These are phyloP conservation scores for Clathrospora elynae DNA, from an alignment of 2,329 filamentous ascomycete genomes.

Conservation along the genomic window DNA sequence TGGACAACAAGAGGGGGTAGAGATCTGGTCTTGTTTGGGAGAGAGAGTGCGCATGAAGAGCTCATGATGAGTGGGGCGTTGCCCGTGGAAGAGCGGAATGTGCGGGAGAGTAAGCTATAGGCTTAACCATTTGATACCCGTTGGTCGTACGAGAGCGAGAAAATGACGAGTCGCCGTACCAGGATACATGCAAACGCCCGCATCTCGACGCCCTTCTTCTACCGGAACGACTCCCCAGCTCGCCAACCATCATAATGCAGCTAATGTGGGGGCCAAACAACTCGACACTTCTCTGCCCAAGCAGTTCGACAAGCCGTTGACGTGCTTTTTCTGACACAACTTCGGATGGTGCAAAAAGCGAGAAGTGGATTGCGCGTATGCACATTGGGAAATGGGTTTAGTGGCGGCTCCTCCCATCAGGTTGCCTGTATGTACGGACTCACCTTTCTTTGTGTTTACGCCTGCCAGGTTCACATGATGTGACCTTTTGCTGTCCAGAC, in stretches of 20 bases:
- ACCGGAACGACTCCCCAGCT: background rate
- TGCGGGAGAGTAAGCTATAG: conserved; percentile 57
- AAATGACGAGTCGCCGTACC: background rate
- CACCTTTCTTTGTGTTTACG: too few species aligned
- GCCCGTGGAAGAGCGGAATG: conserved; percentile 31
- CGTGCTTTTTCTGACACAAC: conserved; percentile 15
- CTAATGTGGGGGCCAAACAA: background rate
- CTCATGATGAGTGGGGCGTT: conserved; percentile 63
- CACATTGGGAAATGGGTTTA: conserved; percentile 7
- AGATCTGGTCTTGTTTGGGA: conserved; percentile 61
- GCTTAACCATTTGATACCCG: conserved; percentile 13
- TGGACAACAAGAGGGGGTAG: conserved; percentile 73
- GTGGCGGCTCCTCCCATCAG: background rate
- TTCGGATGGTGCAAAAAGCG: conserved; percentile 8
- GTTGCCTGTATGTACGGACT: background rate
- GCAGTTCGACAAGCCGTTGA: conserved; percentile 2
- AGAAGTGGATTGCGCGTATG: conserved; percentile 11
- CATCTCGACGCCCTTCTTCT: background rate
- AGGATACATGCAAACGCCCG: too few species aligned
- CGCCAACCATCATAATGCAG: too few species aligned
- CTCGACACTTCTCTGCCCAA: background rate
- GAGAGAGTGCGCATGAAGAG: conserved; percentile 55
- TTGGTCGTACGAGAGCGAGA: background rate
- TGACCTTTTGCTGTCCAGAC: too few species aligned
- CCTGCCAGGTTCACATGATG: too few species aligned